Conservation (phyloP, 164 flowering plant genomes). For the Tinospora cordifolia region DNA sequence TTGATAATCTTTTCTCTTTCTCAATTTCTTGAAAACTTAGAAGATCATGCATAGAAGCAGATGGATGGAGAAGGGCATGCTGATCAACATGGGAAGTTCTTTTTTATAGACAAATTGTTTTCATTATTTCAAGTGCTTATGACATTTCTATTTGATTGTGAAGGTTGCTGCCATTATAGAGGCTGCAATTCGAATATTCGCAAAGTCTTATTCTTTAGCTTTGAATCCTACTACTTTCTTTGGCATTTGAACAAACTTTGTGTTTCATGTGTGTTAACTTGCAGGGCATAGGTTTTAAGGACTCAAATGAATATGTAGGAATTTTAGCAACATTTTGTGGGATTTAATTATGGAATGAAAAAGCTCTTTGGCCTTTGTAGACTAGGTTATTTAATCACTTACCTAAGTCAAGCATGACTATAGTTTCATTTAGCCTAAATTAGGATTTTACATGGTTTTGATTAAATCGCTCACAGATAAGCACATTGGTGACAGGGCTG, state of each 20-base stretch:
- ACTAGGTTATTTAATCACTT: constrained; percentile 50
- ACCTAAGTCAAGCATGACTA: not conserved
- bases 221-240: too few relatives aligned
- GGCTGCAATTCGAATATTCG: not conserved
- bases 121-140: too few relatives aligned
- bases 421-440: not conserved
- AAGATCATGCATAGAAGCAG: too few relatives aligned
- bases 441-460: not conserved
- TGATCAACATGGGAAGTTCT: constrained; percentile 1
- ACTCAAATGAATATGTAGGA: constrained; percentile 32
- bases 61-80: not conserved
- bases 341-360: constrained; percentile 63
- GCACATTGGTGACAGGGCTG: constrained; percentile 58
- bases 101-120: too few relatives aligned
- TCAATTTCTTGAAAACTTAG: not conserved
- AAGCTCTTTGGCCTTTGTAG: constrained; percentile 55
- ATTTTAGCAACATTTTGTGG: constrained; percentile 66
- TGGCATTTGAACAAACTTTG: not conserved
- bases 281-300: not conserved
- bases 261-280: not conserved
- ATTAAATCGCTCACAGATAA: constrained; percentile 34
- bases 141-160: too few relatives aligned
- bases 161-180: not conserved
- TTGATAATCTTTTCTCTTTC: not conserved
- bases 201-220: not conserved